Conservation (phyloP, 768 basidiomycete species). For the Boletus vermiculosoides region DNA sequence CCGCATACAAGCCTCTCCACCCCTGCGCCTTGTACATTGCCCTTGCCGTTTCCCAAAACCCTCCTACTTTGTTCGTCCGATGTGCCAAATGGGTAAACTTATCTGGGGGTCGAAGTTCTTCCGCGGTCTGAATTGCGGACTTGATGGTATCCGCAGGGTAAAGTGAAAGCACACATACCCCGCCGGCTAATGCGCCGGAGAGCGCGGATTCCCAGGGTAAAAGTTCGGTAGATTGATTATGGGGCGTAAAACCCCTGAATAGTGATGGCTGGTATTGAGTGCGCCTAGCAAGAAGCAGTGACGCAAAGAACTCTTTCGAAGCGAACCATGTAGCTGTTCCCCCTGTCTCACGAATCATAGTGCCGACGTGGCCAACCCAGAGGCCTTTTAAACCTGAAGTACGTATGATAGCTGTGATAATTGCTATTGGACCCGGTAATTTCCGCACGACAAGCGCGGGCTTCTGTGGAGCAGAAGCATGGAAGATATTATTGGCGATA, state of each 20-base stretch:
- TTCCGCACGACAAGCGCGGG: conserved; percentile 12
- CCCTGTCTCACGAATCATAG: conserved; percentile 84
- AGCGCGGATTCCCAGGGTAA: conserved; percentile 72
- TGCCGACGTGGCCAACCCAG: conserved; percentile 86
- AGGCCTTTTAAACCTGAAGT: conserved; percentile 62
- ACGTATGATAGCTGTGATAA: conserved; percentile 46
- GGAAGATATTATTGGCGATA: background rate
- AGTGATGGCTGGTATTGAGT: conserved; percentile 9
- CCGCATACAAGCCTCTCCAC: conserved; percentile 77
- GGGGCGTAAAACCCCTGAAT: background rate
- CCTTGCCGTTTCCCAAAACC: conserved; percentile 57
- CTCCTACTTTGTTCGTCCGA: conserved; percentile 31
- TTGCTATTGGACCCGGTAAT: conserved; percentile 51
- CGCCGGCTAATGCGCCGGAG: conserved; percentile 78
- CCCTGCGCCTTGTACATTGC: conserved; percentile 77
- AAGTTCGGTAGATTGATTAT: conserved; percentile 19
- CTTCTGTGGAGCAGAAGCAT: conserved; percentile 10
- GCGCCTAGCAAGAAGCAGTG: conserved; percentile 55
- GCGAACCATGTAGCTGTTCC: conserved; percentile 86
- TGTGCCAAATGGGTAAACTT: conserved; percentile 11
- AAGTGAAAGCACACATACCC: conserved; percentile 72
- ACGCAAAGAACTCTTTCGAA: conserved; percentile 75
- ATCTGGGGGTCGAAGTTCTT: conserved; percentile 61
- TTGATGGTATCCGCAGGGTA: conserved; percentile 93
- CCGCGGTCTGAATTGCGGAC: conserved; percentile 86